Evolutionary conservation across 2,329 filamentous ascomycete species (phyloP), one percentile per base, ranked within the genome.

Genomic region (Septoria petroselini): DNA sequence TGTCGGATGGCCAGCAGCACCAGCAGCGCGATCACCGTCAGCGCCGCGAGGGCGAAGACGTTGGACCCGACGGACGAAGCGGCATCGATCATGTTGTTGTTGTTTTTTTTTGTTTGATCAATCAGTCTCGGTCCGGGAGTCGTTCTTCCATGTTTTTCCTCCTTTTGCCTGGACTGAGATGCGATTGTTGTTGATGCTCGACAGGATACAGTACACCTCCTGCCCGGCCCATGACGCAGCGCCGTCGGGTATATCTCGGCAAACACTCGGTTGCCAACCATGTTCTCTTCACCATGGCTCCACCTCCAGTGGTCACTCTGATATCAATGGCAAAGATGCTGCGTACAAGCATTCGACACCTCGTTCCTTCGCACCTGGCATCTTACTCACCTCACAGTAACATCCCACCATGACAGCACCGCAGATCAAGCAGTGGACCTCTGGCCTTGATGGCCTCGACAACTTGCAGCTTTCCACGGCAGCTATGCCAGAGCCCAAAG

Each of bases 1-100:
- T 89, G 84, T 64, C 93, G 86, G 52, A 96, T 77, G 55, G 97
- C 83, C 17, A 96, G 76, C 35, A 98, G 79, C 52, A 93, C 89
- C 53, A 86, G 74, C 54, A 85, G 68, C 58, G 85, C 89, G 60
- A 95, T 87, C 58, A 81, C 68, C 59, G 91, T 71, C 31, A 95
- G 78, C 53, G 89, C 81, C 62, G 88, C 63, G 59, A 82, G 68
- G 58, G 88, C 82, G 71, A 96, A 94, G 65, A 91, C 75, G 65
- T 84, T 82, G 46, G 91, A 95, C 70, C 85, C 84, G 44, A 90
- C 79, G 27, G 88, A 83, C 54, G 82, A 83, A 6, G 19, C 19
- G 14, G 21, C 29, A 30, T 31, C 39, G 38, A 18, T 30, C 33
- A 48, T 53, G 43, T 29, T 54, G 51, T 15, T 30, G n/a, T 7